Percentiles rank a stretch among this genome's conserved stretches.
Conservation (phyloP, 2,329 filamentous ascomycete species). For the Verticillium isaacii region DNA sequence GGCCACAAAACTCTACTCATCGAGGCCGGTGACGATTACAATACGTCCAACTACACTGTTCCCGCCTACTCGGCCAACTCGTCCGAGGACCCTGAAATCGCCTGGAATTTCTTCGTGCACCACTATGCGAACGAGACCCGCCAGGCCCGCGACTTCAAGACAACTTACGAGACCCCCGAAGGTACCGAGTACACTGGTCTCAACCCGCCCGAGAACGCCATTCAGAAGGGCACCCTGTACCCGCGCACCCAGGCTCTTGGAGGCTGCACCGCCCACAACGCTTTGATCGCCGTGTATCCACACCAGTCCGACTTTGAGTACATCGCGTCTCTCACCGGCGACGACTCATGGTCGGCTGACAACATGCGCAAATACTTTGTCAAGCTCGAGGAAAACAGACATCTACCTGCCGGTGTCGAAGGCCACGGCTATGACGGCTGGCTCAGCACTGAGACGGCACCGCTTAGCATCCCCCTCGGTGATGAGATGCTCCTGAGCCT, state of each 20-base stretch:
- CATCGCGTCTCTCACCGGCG: conserved; percentile 49
- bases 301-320: conserved; percentile 48
- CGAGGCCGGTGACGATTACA: conserved; percentile 54
- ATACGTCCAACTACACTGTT: conserved; percentile 33
- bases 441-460: conserved; percentile 46
- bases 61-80: conserved; percentile 48
- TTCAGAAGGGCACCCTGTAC: conserved; percentile 49
- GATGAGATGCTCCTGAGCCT: conserved; percentile 51
- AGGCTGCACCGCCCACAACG: conserved; percentile 53
- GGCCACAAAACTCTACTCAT: conserved; percentile 57
- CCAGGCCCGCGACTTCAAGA: conserved; percentile 53
- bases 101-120: conserved; percentile 61
- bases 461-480: conserved; percentile 42
- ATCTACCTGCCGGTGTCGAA: conserved; percentile 32
- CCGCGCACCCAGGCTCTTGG: conserved; percentile 52
- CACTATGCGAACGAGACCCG: conserved; percentile 52
- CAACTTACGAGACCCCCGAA: conserved; percentile 49
- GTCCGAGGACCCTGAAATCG: conserved; percentile 49
- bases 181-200: conserved; percentile 44
- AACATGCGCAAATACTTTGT: conserved; percentile 56
- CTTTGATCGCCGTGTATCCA: conserved; percentile 47
- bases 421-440: conserved; percentile 57
- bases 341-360: conserved; percentile 46
- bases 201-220: conserved; percentile 46
- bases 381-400: conserved; percentile 48